Conservation (phyloP, 108 stramenopile genomes). For the Pelagomonas calceolata region DNA sequence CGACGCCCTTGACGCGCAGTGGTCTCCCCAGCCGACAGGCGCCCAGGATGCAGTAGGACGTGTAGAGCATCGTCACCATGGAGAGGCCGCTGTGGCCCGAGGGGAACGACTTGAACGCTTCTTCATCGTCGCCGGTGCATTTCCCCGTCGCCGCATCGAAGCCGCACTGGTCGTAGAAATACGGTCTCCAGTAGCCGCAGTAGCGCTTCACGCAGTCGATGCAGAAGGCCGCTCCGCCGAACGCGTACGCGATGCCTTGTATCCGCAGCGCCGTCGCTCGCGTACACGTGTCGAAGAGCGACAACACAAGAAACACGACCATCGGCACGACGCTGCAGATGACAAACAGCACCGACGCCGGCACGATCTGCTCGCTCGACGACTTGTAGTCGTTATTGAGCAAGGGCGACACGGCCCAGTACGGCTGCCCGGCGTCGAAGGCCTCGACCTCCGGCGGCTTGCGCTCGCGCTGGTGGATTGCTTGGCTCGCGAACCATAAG, state of each 20-base stretch:
- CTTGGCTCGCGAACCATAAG: too few species aligned
- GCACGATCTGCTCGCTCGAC: neutral
- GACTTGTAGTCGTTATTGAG: too few species aligned
- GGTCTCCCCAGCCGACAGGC: conserved; percentile 17
- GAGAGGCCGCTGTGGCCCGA: conserved; percentile 40
- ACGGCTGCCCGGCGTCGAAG: too few species aligned
- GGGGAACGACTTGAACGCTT: conserved; percentile 42
- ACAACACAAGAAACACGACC: neutral
- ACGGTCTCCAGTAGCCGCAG: conserved; percentile 45
- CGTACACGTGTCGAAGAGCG: neutral
- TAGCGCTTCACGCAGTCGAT: conserved; percentile 40
- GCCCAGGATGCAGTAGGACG: conserved; percentile 32
- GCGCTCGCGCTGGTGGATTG: too few species aligned
- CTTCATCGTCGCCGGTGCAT: neutral
- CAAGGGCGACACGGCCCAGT: too few species aligned
- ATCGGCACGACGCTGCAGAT: neutral
- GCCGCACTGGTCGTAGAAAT: conserved; percentile 41
- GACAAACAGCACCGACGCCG: neutral
- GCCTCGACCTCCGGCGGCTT: too few species aligned
- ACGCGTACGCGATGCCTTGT: conserved; percentile 15
- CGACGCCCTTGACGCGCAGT: neutral
- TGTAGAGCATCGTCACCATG: conserved; percentile 36
- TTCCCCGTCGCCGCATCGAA: conserved; percentile 19
- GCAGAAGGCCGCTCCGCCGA: conserved; percentile 23
- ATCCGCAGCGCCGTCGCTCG: neutral